Evolutionary conservation across 371 early-diverging fungal species (phyloP), one percentile per base, ranked within the genome.

Genomic region (Parasitella parasitica): DNA sequence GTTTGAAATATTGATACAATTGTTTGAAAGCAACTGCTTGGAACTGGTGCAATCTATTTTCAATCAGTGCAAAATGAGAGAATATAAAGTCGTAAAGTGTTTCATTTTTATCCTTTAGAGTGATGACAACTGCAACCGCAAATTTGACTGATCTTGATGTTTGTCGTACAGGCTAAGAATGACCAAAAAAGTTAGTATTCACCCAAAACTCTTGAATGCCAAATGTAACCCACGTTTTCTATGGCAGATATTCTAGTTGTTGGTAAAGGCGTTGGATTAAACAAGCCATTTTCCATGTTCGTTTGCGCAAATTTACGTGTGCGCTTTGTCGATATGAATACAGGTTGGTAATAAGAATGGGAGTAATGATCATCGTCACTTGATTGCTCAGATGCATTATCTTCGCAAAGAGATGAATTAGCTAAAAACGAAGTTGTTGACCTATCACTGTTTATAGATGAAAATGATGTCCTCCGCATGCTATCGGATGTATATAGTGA

Each of bases 41-140:
- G 20, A 87, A 69, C 51, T 83, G 85, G 63, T 88, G 86, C 27
- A 88, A 54, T 64, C 80, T 78, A 54, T 78, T 81, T 59, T 88
- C 88, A 55, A 88, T 76, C 20, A 88, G 65, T 7, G 86, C 81
- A 64, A 85, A 88, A 62, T 88, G 88, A 4, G 88, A 84, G 62
- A 86, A 88, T 26, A 88, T 71, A 52, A 86, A 86, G 57, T 86
- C 86, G 32, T 82, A 77, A 12, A 86, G 58, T 4, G 72, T 67
- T 41, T 72, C 70, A 58, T 84, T 82, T 50, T 79, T 75, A 18
- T 76, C 73, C 69, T 82, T 64, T 38, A 86, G 57, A 7, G 79
- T 83, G 34, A 88, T 82, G 34, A 88, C 73, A 8, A 88, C 69
- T 7, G 86, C 86, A 20, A 88, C 67, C 0, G 88, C 83, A 64